Evolutionary conservation across 1,139 yeast species (phyloP), one percentile per base, ranked within the genome.

Genomic region (Candida gigantensis): DNA sequence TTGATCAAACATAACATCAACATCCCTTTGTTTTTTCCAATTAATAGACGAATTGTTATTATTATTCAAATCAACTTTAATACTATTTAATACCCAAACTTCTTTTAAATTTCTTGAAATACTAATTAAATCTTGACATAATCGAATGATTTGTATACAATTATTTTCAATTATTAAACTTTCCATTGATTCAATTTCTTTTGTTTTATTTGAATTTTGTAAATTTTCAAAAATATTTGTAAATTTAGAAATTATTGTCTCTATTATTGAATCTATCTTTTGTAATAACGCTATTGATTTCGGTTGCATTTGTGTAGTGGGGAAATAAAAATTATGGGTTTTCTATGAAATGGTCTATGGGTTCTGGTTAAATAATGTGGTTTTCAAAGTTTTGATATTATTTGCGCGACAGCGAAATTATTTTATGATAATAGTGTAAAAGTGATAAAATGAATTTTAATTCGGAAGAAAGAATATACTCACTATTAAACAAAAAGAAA

Each of bases 21-120:
- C 42, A 12, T 64, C 63, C 13, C 55, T 55, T 20, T 55, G 53
- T 16, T 43, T 39, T 32, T n/a, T n/a, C n/a, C n/a, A n/a, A n/a
- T n/a, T n/a, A n/a, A n/a, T n/a, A n/a, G n/a, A n/a, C 44, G 45
- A 17, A 45, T 43, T 7, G 45, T 48, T 9, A n/a, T n/a, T n/a
- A n/a, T 55, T 58, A 11, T 48, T 47, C 5, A 43, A 45, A 2
- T 47, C 46, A 7, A 67, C 72, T 41, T 65, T 68, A 45, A 76
- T 62, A 18, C 79, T 75, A 4, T 79, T 80, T 42, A 78, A 57
- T 26, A 79, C 68, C 84, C 84, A 78, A 2, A 73, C 65, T 47
- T 78, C 84, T 45, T 74, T 71, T 27, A 78, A 50, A 1, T 69
- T 64, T 30, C 78, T 54, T 2, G 81, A 73, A 3, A 77, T 65